phyloP scores from a whole-genome alignment of 2,329 filamentous ascomycete genomes.

The Colletotrichum spaethianum region DNA sequence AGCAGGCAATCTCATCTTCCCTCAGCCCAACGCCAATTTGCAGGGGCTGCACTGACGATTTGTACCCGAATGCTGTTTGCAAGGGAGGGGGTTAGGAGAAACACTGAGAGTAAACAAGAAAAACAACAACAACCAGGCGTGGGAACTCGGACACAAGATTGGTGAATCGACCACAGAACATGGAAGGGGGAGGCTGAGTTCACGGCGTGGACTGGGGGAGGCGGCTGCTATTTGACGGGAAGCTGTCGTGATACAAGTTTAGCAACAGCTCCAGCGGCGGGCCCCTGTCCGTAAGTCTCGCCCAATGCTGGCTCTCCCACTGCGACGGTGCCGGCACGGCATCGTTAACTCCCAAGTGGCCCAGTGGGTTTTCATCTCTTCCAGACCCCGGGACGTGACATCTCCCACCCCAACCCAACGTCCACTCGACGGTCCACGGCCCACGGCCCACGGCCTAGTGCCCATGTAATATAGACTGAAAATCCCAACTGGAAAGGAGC shows the following conservation, averaged over 20 bases:
- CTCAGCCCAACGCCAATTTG: constrained; percentile 11
- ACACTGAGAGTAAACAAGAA: background rate
- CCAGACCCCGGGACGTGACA: constrained; percentile 7
- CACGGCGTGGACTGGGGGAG: background rate
- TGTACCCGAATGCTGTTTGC: constrained; percentile 8
- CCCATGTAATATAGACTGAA: background rate
- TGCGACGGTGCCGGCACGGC: constrained; percentile 1
- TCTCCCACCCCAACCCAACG: constrained; percentile 8
- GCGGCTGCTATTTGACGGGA: background rate
- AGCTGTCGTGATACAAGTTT: constrained; percentile 33
- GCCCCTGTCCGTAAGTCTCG: background rate
- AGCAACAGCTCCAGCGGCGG: constrained; percentile 35
- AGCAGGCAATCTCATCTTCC: background rate
- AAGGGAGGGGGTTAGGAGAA: constrained; percentile 14
- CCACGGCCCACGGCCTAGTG: background rate
- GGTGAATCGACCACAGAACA: background rate
- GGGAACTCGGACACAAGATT: constrained; percentile 8
- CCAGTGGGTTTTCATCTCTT: constrained; percentile 26
- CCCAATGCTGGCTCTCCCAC: background rate
- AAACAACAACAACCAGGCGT: background rate
- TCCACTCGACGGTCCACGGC: constrained; percentile 1
- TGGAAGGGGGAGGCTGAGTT: constrained; percentile 37
- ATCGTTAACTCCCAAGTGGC: background rate
- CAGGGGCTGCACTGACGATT: background rate
- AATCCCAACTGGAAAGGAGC: constrained; percentile 14